Percentiles rank a stretch among this genome's conserved stretches.
These are phyloP conservation scores for Teratosphaeria epicoccoides DNA, from an alignment of 2,329 filamentous ascomycete species.

Conservation along the genomic window DNA sequence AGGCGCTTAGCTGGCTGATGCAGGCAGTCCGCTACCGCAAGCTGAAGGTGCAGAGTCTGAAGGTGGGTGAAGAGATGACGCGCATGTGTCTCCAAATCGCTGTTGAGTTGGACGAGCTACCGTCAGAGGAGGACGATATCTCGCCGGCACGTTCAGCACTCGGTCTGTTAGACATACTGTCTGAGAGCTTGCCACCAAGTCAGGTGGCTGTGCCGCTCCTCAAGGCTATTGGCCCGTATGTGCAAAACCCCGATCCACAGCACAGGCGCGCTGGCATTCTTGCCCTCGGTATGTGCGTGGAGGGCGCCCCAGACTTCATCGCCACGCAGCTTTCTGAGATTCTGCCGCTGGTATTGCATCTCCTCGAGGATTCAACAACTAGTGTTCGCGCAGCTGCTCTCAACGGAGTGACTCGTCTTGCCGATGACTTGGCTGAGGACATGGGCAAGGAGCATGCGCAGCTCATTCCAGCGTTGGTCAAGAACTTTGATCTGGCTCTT, in stretches of 20 bases:
- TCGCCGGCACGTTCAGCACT: conserved; percentile 79
- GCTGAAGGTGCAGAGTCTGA: conserved; percentile 87
- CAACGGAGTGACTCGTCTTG: conserved; percentile 77
- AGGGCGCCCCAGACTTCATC: conserved; percentile 95
- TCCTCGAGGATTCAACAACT: conserved; percentile 74
- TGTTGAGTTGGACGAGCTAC: conserved; percentile 71
- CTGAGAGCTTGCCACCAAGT: conserved; percentile 77
- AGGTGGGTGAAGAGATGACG: conserved; percentile 77
- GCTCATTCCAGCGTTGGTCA: conserved; percentile 72
- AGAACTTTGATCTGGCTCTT: conserved; percentile 77
- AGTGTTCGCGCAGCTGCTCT: conserved; percentile 80
- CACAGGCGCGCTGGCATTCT: conserved; percentile 85
- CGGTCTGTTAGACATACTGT: conserved; percentile 77
- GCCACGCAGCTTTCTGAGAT: conserved; percentile 81
- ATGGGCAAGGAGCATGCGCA: conserved; percentile 74
- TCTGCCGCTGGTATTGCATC: conserved; percentile 70
- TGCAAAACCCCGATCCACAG: conserved; percentile 61
- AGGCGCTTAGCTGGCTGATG: conserved; percentile 88
- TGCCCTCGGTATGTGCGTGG: conserved; percentile 84
- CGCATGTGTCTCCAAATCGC: conserved; percentile 80
- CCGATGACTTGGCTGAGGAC: conserved; percentile 87
- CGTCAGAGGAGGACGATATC: conserved; percentile 66
- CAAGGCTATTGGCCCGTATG: conserved; percentile 73
- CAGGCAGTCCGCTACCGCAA: conserved; percentile 86
- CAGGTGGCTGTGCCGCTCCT: conserved; percentile 91